phyloP scores from a whole-genome alignment of 2,329 filamentous ascomycete species.

The Metarhizium guizhouense region DNA sequence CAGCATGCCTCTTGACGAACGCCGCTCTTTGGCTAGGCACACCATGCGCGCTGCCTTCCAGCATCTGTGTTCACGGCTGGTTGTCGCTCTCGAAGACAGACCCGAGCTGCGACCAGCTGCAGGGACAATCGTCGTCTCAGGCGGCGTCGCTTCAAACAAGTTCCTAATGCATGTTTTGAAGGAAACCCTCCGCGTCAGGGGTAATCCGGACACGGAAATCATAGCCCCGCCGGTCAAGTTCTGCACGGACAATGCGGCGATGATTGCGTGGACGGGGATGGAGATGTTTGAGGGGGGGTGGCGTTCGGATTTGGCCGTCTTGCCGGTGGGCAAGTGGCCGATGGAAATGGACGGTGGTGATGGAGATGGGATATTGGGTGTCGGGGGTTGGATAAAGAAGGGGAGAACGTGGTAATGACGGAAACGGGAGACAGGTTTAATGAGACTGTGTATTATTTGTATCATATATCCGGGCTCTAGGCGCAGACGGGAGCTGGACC shows the following conservation, averaged over 20 bases:
- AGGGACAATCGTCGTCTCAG: conserved; percentile 67
- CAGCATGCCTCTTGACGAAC: conserved; percentile 46
- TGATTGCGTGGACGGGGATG: conserved; percentile 90
- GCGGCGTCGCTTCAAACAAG: conserved; percentile 80
- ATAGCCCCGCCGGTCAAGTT: conserved; percentile 66
- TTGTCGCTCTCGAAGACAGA: conserved; percentile 50
- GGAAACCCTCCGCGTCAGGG: conserved; percentile 52
- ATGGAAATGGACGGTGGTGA: conserved; percentile 51
- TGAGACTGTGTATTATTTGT: background rate
- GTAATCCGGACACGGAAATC: conserved; percentile 51
- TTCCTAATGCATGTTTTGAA: conserved; percentile 64
- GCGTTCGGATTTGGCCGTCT: conserved; percentile 49
- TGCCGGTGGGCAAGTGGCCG: conserved; percentile 61
- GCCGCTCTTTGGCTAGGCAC: conserved; percentile 60
- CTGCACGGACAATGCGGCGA: conserved; percentile 94
- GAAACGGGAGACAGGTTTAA: too few species aligned
- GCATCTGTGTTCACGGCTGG: conserved; percentile 67
- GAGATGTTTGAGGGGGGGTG: conserved; percentile 86
- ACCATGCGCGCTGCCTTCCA: conserved; percentile 79
- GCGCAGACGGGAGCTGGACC: background rate
- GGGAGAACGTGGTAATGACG: background rate
- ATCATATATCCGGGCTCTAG: background rate
- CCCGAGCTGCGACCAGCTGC: conserved; percentile 21
- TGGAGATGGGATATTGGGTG: conserved; percentile 53
- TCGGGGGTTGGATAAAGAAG: conserved; percentile 34